Evolutionary conservation across 768 basidiomycete genomes (phyloP), one percentile per base, ranked within the genome.

Genomic region (Podaxis sp.): DNA sequence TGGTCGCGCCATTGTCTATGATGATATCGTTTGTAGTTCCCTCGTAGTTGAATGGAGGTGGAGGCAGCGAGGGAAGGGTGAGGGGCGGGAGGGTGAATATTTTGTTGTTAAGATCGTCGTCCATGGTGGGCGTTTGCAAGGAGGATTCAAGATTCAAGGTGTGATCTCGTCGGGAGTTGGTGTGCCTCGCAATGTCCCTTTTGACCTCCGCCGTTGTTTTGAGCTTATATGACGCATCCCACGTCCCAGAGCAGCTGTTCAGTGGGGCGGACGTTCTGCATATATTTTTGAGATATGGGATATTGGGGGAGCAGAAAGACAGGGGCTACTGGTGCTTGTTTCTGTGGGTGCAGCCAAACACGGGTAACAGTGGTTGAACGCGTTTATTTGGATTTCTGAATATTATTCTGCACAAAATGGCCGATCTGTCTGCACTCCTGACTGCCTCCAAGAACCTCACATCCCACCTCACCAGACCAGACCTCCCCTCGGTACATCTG

Each of bases 1-100:
- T 84, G 33, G 89, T 91, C 6, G 95, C 86, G 64, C 95, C 95
- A 68, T 96, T 95, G 81, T 96, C 95, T 68, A 96, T 90, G 67
- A 94, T 82, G 64, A 96, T 75, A 9, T 70, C 74, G 40, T 85
- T 83, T 70, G 86, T 80, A 19, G 67, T 59, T 52, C 82, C 75
- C 66, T 90, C 92, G 12, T 83, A 75, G 49, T 79, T 79, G 51
- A 70, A 48, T 6, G 65, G 57, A 0, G 71, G 69, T n/a, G 71
- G 74, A 33, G 72, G 33, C 22, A 49, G 61, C 1, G 38, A 64
- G 61, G 38, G 54, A 39, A 46, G 61, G 33, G 65, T 46, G 15
- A 65, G 68, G 7, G 65, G 67, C 17, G 63, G 66, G n/a, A 65
- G 42, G 46, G 24, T 33, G 62, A 57, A 40, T 52, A 60, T 38